Base-by-base conservation (phyloP, 1,284 basidiomycete genomes). In the Ustanciosporium gigantosporum region DNA sequence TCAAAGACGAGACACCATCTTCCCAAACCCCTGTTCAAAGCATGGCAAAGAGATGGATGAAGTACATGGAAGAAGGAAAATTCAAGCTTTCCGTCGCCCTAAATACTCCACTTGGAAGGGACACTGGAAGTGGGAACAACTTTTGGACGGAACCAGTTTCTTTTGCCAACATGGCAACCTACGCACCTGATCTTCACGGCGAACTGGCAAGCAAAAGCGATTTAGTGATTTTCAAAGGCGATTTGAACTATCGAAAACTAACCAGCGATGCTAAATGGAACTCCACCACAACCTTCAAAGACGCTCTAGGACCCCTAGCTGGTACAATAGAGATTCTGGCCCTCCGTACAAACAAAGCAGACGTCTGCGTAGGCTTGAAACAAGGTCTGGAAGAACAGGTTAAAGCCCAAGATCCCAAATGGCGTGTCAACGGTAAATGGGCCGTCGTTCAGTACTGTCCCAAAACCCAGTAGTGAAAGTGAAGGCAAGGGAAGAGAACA, bases 171-270 rank as follows among this genome's bases (percentile, higher is more conserved):
- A 60, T 71, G 68, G 61, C 65, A 5, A 47, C 46, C 5, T 44
- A 53, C 16, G 87, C 86, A 2, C 84, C 84, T 0, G 80, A 80
- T 19, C 79, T 94, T 8, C 84, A 86, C 71, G 69, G 79, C 2
- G 81, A 82, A 44, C 78, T 98, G 41, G 41, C 52, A 7, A 80
- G 82, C 42, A 81, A 67, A 40, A 59, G 88, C 52, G 84, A 83
- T 11, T 81, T 98, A 13, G 92, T 96, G 5, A 84, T 98, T 49
- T 95, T 97, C 82, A 98, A 97, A 84, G 93, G 93, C 15, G 92
- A 95, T 81, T 81, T 95, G 36, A 74, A 74, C 62, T 58, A 48
- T 57, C 46, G 60, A 55, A 95, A 90, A 74, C 83, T 98, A 22
- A 89, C 91, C 0, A 89, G 89, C 9, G 94, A 98, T 76, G 83